Evolutionary conservation across 1,284 basidiomycete species (phyloP).

Genomic region (Papiliotrema nemorosa): DNA sequence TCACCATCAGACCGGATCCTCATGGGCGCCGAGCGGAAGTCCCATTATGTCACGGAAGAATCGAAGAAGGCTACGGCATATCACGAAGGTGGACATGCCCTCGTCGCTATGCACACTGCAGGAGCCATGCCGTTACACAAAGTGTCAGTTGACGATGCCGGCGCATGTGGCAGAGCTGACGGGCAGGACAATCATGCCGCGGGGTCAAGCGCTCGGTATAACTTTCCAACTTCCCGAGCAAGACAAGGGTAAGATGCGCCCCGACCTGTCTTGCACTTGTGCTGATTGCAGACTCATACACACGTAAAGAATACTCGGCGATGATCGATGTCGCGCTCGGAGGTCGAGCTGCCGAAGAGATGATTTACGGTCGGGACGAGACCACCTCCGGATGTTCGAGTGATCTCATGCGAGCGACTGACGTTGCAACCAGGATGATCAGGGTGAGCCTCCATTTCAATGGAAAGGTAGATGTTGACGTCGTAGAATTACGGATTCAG

Average conservation of each 20-base stretch:
- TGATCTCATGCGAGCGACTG: constrained; percentile 75
- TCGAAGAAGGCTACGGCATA: constrained; percentile 85
- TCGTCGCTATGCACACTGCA: constrained; percentile 83
- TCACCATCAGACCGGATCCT: constrained; percentile 76
- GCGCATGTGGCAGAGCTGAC: constrained; percentile 2
- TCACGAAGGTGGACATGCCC: constrained; percentile 92
- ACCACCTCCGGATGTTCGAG: constrained; percentile 86
- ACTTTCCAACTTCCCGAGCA: constrained; percentile 82
- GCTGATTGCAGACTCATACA: constrained; percentile 41
- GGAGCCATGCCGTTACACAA: constrained; percentile 94
- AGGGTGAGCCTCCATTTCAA: constrained; percentile 56
- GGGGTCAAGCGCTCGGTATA: constrained; percentile 85
- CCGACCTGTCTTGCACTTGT: background rate
- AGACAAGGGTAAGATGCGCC: constrained; percentile 54
- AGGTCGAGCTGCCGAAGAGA: constrained; percentile 86
- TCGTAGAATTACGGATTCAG: constrained; percentile 72
- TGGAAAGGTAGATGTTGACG: background rate
- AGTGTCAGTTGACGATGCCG: constrained; percentile 53
- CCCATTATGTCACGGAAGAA: constrained; percentile 78
- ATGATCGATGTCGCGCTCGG: constrained; percentile 86
- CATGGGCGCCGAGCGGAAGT: constrained; percentile 90
- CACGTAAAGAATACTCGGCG: constrained; percentile 43
- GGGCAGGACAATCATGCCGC: constrained; percentile 73
- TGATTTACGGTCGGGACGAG: constrained; percentile 83
- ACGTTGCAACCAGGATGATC: constrained; percentile 81